Evolutionary conservation across 108 stramenopile genomes (phyloP).

Genomic region (Cyclotella atomus): DNA sequence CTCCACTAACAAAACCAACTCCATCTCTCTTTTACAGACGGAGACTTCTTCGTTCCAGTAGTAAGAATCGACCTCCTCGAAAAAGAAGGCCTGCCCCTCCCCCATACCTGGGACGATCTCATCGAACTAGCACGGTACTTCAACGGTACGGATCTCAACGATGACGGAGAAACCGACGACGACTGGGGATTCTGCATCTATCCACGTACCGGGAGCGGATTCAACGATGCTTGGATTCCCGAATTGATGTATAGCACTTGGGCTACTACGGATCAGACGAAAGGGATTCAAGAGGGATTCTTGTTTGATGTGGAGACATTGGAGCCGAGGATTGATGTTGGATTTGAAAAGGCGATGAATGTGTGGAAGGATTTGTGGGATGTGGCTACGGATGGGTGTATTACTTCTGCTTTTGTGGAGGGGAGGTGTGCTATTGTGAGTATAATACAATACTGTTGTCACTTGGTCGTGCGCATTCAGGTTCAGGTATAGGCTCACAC

Average conservation of each 20-base stretch:
- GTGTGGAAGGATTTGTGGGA: conserved; percentile 50
- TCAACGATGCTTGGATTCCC: conserved; percentile 42
- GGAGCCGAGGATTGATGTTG: conserved; percentile 35
- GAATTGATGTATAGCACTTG: conserved; percentile 44
- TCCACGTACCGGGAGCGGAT: conserved; percentile 30
- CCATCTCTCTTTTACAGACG: neutral
- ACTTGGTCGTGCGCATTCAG: too few species aligned
- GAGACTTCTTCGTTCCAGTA: conserved; percentile 47
- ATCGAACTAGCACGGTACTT: conserved; percentile 33
- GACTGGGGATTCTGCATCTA: conserved; percentile 48
- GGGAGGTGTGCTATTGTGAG: conserved; percentile 45
- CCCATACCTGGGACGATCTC: conserved; percentile 56
- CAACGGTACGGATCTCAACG: conserved; percentile 52
- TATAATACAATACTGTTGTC: too few species aligned
- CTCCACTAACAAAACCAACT: too few species aligned
- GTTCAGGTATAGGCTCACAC: neutral
- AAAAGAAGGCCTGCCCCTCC: conserved; percentile 24
- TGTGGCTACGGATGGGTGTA: conserved; percentile 33
- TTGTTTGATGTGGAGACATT: conserved; percentile 39
- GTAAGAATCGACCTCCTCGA: conserved; percentile 46
- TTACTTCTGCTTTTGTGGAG: conserved; percentile 24
- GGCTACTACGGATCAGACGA: conserved; percentile 39
- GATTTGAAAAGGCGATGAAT: conserved; percentile 48
- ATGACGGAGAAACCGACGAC: conserved; percentile 32
- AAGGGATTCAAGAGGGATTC: conserved; percentile 43